Evolutionary conservation across 1,284 basidiomycete species (phyloP), one percentile per base, ranked within the genome.

Genomic region (Irpex sp.): DNA sequence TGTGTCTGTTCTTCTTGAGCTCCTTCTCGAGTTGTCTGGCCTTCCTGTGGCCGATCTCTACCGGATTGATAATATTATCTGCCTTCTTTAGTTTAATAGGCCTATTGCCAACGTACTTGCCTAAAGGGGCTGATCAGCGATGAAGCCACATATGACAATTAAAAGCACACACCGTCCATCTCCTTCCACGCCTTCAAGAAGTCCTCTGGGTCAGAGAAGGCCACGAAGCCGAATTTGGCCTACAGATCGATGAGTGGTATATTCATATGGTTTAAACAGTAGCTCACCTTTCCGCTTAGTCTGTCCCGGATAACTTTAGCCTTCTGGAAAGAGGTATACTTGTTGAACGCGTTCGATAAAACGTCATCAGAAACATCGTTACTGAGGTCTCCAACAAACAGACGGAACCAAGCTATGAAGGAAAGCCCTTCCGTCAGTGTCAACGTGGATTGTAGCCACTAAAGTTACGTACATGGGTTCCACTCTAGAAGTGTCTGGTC

Each of bases 161-260:
- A 6, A 9, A n/a, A 26, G 15, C 8, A 47, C 51, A 73, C 90
- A 92, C 96, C 97, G 76, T 99, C 94, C 95, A 98, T 98, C 76
- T 99, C 95, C 75, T 99, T 99, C 97, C 97, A 99, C 5, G 97
- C 97, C 70, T 88, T 95, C 64, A 99, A 76, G 75, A 98, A 99
- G 75, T 99, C 97, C 78, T 99, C 97, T 0, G 97, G 97, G 72
- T 99, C 97, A 62, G 94, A 94, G 76, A 99, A 99, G 0, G 95
- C 93, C 40, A 99, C 95, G 73, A 99, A 99, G 0, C 95, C 97
- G 73, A 92, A 99, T 76, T 95, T 97, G 0, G 96, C 94, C 93
- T 99, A 71, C 31, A 58, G 38, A 58, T 38, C 51, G 61, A 21
- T 62, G 63, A 52, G 56, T 2, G 47, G 6, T 31, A 2, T 56